Base-by-base conservation (phyloP, 1,139 yeast species). In the Suhomyces chickasaworum region DNA sequence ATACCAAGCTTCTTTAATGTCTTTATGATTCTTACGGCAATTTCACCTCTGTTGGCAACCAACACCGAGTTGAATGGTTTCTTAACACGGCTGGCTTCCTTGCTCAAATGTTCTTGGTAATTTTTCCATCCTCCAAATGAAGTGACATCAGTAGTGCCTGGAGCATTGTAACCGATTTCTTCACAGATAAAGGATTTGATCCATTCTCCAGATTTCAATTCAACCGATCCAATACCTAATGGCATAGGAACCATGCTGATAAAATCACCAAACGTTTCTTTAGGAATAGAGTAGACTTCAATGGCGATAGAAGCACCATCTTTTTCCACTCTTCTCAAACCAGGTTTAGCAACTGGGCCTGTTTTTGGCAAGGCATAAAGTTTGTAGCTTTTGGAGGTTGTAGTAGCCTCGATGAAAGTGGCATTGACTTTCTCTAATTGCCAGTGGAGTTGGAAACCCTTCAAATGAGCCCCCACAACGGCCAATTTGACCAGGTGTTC, bases 11-110 rank as follows among this genome's bases (percentile, higher is more conserved):
- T 85, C 65, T 88, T 89, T 61, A 91, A 75, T 7, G 99, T 91
- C 63, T 81, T 86, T 61, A 91, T 89, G 56, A 93, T 88, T 63
- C 99, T 78, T 30, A 90, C 97, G 3, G 99, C 97, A 60, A 93
- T 93, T 69, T 93, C 99, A 64, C 99, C 99, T 69, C 99, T 82
- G 72, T 93, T 93, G 31, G 99, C 98, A 46, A 93, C 95, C 50
- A 93, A 76, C 12, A 93, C 97, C 10, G 88, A 81, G 38, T 84
- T 77, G 68, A 91, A 91, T 0, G 93, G 95, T 64, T 79, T 81
- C 57, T 70, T 73, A 37, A 47, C 52, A 38, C 59, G 58, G 38
- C 44, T 51, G 36, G 58, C 58, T 47, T 64, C 66, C 16, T 48
- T 53, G 47, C 54, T 52, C 59, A 68, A 58, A 49, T 63, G 66